Evolutionary conservation across 257 asterid species (phyloP), one percentile per base, ranked within the genome.

Genomic region (Nemophila menziesii): DNA sequence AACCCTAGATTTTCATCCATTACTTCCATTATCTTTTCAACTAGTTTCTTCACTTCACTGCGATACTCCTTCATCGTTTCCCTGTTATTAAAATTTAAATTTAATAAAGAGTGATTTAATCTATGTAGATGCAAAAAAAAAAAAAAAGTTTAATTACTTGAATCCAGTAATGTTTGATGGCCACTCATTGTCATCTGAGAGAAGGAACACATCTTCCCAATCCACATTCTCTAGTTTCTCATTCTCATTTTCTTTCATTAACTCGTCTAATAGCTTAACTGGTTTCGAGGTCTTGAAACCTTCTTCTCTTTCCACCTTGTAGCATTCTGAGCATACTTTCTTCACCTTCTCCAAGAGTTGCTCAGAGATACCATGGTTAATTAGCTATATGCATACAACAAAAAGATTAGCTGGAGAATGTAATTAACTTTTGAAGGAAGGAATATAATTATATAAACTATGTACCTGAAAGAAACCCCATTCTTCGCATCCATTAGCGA

Each of bases 391-490:
- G 15, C 40, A 37, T 12, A 5, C 12, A 5, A 12, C 6, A 12
- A n/a, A n/a, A n/a, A n/a, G n/a, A n/a, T n/a, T n/a, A n/a, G n/a
- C n/a, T n/a, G n/a, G n/a, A n/a, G n/a, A n/a, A n/a, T n/a, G n/a
- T n/a, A n/a, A n/a, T n/a, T n/a, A n/a, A n/a, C n/a, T n/a, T n/a
- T n/a, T n/a, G n/a, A n/a, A n/a, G n/a, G n/a, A n/a, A n/a, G n/a
- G n/a, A n/a, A n/a, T n/a, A n/a, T n/a, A n/a, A n/a, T 29, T 1
- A 29, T 29, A 13, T 24, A 29, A 29, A 2, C 9, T 6, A 41
- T 6, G 12, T 66, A 83, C 93, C 95, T 83, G 92, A 55, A 85
- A 85, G 63, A 85, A 85, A 23, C 96, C 93, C 96, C 96, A 85
- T 48, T 85, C 82, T 68, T 80, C 80, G 49, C 96, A 81, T 37